Base-by-base conservation (phyloP, 192 early-diverging fungal genomes). In the Mortierella hygrophila region DNA sequence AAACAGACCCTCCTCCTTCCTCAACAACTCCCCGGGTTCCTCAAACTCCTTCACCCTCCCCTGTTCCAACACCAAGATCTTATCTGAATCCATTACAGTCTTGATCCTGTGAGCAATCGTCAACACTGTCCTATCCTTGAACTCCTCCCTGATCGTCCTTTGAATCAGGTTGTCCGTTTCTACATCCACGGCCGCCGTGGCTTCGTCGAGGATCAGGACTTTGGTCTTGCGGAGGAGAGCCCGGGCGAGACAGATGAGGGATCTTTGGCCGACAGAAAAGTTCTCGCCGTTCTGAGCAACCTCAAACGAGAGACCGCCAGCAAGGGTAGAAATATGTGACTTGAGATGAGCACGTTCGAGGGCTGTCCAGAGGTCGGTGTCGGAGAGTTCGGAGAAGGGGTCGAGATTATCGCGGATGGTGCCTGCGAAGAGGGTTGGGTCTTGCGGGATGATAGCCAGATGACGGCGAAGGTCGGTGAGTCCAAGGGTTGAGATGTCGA, bases 81-180 rank as follows among this genome's bases (percentile, higher is more conserved):
- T 88, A 89, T 98, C 97, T 69, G 96, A 97, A 74, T 94, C 95
- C 70, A 95, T 94, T 26, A 98, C 92, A 0, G 97, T 97, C 76
- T 92, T 91, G 55, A 97, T 74, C 11, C 97, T 92, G 76, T 99
- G 98, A 3, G 98, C 98, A 85, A 99, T 96, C 76, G 93, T 94
- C 44, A 99, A 77, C 60, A 98, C 86, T 4, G 98, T 98, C 26
- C 92, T 91, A 52, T 94, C 88, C 18, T 86, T 89, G 87, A 97
- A 96, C 73, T 93, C 90, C 18, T 92, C 88, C 29, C 94, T 91
- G 73, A 99, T 97, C 0, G 97, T 95, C 29, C 88, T 87, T 91
- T 99, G 97, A 85, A 99, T 98, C 32, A 90, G 87, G 26, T 89
- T 89, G 75, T 99, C 97, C 1, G 96, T 97, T 68, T 92, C 90